Evolutionary conservation across 805 yeast genomes (phyloP).

Genomic region (Lipomyces japonicus): DNA sequence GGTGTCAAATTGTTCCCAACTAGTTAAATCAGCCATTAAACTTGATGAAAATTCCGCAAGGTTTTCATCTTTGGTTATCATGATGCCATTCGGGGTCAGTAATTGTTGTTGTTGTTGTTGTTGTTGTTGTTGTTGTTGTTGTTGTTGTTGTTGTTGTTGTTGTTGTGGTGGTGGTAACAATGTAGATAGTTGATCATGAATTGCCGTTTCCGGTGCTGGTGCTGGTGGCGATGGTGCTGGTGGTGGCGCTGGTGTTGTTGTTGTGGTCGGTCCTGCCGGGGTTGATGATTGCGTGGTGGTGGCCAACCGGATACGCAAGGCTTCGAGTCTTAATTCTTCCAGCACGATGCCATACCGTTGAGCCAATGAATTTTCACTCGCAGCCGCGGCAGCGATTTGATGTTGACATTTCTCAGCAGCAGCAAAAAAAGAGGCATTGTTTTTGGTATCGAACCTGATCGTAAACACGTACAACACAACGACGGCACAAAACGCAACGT

Average conservation of each 20-base stretch:
- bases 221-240: neutral
- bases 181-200: neutral
- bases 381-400: conserved; percentile 19
- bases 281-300: neutral
- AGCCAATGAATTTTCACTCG: conserved; percentile 22
- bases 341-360: conserved; percentile 18
- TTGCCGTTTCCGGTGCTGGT: neutral
- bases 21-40: conserved; percentile 10
- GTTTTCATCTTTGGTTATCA: conserved; percentile 1
- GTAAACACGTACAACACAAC: conserved; percentile 19
- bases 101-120: neutral
- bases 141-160: neutral
- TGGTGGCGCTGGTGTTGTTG: neutral
- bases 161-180: no score
- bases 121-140: neutral
- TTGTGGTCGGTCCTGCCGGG: neutral
- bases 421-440: conserved; percentile 3
- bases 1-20: conserved; percentile 23
- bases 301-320: no score
- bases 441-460: conserved; percentile 12
- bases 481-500: conserved; percentile 24
- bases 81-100: neutral
- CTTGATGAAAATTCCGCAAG: neutral
- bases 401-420: conserved; percentile 23
- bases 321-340: conserved; percentile 19